These are phyloP conservation scores for Globisporangium spinosum DNA, from an alignment of 352 stramenopile genomes.

Conservation along the genomic window DNA sequence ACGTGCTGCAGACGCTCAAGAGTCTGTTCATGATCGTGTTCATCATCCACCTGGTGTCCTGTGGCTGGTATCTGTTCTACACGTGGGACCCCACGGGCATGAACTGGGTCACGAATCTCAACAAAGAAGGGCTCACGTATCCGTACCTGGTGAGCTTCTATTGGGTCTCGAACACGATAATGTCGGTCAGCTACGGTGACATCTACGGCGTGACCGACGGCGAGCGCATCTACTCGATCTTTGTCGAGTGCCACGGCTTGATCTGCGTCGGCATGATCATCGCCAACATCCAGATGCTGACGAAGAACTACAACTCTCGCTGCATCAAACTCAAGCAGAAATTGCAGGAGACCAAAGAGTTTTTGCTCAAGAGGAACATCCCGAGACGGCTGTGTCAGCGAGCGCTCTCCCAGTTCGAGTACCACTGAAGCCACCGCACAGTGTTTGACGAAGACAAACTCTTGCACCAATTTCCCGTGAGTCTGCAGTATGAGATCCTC, in stretches of 20 bases:
- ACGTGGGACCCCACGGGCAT: slow-evolving; percentile 64
- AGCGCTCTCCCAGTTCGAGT: slow-evolving; percentile 80
- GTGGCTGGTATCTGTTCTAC: slow-evolving; percentile 80
- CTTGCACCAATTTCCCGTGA: slow-evolving; percentile 61
- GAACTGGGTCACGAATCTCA: slow-evolving; percentile 70
- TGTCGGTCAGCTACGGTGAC: slow-evolving; percentile 91
- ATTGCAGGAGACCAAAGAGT: slow-evolving; percentile 77
- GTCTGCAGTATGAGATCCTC: slow-evolving; percentile 77
- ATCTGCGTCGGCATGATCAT: slow-evolving; percentile 92
- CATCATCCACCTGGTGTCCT: slow-evolving; percentile 73
- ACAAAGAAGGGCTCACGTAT: slow-evolving; percentile 35
- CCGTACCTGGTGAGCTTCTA: slow-evolving; percentile 91
- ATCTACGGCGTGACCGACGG: slow-evolving; percentile 78
- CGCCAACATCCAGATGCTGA: slow-evolving; percentile 90
- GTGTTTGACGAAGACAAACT: slow-evolving; percentile 74
- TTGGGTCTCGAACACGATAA: slow-evolving; percentile 92
- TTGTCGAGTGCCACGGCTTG: slow-evolving; percentile 78
- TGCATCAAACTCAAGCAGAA: slow-evolving; percentile 70
- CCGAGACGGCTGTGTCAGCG: slow-evolving; percentile 57
- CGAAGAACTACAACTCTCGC: slow-evolving; percentile 88
- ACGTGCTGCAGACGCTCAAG: slow-evolving; percentile 72
- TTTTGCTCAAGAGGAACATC: slow-evolving; percentile 65
- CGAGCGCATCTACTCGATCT: slow-evolving; percentile 83
- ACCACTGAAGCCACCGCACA: slow-evolving; percentile 66
- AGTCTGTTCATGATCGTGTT: slow-evolving; percentile 71